phyloP scores from a whole-genome alignment of 768 basidiomycete genomes.

The Mycena galopus region DNA sequence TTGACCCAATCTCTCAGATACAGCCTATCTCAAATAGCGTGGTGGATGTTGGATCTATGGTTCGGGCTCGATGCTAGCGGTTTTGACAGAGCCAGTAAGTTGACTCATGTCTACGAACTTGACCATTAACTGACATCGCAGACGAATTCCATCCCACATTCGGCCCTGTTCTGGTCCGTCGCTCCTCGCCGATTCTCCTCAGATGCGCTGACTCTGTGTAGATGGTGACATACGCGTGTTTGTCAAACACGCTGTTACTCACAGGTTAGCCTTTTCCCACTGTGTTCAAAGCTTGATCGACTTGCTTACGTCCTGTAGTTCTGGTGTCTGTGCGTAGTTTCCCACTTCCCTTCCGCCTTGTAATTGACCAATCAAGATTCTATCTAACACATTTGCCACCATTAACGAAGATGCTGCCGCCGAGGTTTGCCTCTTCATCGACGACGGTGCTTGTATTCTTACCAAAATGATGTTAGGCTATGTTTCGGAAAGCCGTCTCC shows the following conservation, averaged over 20 bases:
- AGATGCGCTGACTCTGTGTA: not conserved
- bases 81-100: constrained; percentile 85
- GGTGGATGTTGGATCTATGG: constrained; percentile 96
- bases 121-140: constrained; percentile 39
- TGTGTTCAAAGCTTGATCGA: constrained; percentile 20
- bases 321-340: constrained; percentile 76
- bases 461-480: constrained; percentile 66
- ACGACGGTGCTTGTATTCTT: not conserved
- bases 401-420: constrained; percentile 95
- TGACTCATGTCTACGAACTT: not conserved
- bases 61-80: constrained; percentile 97
- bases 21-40: constrained; percentile 66
- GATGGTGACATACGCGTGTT: constrained; percentile 91
- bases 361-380: constrained; percentile 66
- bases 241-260: constrained; percentile 92
- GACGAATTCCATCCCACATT: constrained; percentile 87
- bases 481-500: constrained; percentile 94
- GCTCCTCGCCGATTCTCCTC: not conserved
- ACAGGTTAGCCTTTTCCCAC: constrained; percentile 67
- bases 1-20: constrained; percentile 30
- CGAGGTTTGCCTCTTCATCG: constrained; percentile 66
- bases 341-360: not conserved
- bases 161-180: constrained; percentile 78
- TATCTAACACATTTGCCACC: constrained; percentile 94
- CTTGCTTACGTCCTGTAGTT: constrained; percentile 54